Conservation (phyloP, 139 green algal species). For the Coelastrella sp. region DNA sequence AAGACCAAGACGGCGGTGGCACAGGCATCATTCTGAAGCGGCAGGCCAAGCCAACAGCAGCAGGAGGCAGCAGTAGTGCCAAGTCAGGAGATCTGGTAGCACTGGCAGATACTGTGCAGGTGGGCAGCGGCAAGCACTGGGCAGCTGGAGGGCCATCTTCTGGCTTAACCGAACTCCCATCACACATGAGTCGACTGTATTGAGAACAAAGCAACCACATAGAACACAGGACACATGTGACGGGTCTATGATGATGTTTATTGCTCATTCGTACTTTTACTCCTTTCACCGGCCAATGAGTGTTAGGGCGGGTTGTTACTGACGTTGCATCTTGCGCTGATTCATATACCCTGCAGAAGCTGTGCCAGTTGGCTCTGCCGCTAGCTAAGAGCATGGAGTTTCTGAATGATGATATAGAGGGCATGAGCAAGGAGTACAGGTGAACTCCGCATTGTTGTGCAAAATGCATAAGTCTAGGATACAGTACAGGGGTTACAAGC, state of each 20-base stretch:
- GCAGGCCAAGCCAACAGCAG: constrained; percentile 39
- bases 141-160: not conserved
- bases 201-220: no score
- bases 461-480: no score
- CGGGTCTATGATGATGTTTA: no score
- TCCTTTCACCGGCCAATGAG: no score
- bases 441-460: no score
- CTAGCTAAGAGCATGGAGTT: constrained; percentile 79
- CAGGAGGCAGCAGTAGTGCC: not conserved
- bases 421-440: constrained; percentile 62
- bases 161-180: no score
- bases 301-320: not conserved
- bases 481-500: no score
- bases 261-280: no score
- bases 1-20: not conserved
- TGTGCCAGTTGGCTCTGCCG: constrained; percentile 74
- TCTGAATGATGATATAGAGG: constrained; percentile 65
- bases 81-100: constrained; percentile 55
- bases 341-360: constrained; percentile 69
- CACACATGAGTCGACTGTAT: no score
- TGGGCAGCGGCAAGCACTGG: not conserved
- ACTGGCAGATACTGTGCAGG: constrained; percentile 62
- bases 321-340: not conserved
- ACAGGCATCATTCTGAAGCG: constrained; percentile 69
- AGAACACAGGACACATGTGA: no score